Evolutionary conservation across 2,329 filamentous ascomycete species (phyloP), one percentile per base, ranked within the genome.

Genomic region (Curvularia eragrostidis): DNA sequence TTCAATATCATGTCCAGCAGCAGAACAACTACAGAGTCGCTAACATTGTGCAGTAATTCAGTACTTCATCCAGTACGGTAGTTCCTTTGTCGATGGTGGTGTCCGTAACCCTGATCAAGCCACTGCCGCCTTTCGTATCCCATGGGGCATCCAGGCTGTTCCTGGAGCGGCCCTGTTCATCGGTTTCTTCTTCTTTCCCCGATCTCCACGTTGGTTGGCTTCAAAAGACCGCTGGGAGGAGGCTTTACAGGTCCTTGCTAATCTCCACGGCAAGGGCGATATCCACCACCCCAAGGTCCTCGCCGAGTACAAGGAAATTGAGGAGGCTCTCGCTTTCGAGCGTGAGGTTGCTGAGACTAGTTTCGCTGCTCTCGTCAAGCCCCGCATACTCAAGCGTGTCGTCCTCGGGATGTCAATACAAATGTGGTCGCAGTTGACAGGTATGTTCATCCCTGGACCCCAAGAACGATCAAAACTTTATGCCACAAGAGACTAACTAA

Each of bases 141-240:
- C 79, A 30, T 81, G 78, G 78, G 79, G 69, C 50, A 67, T 80
- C 5, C 78, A 80, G 57, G 77, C 77, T 48, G 67, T 80, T 24
- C 78, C 78, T 1, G 78, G 71, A 6, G 66, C 73, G 36, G 69
- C 79, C 39, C 72, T 80, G 1, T 67, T 79, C 50, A 39, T 68
- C 43, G 76, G 76, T 18, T 68, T 80, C 64, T 75, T 80, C 66
- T 79, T 79, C 66, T 75, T 78, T 52, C 77, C 76, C 10, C 64
- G 69, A 43, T 89, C 82, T 48, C 90, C 90, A 0, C 83, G 89
- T 52, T 91, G 89, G 89, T 79, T 91, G 5, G 89, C 89, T 5
- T 83, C 83, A 15, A 83, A 88, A 65, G 88, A 88, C 61, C 82
- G 86, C 1, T 89, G 88, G 81, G 87, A 90, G 26, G 84, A 91